These are phyloP conservation scores for Lecanicillium sp. DNA, from an alignment of 2,329 filamentous ascomycete genomes.

Conservation along the genomic window DNA sequence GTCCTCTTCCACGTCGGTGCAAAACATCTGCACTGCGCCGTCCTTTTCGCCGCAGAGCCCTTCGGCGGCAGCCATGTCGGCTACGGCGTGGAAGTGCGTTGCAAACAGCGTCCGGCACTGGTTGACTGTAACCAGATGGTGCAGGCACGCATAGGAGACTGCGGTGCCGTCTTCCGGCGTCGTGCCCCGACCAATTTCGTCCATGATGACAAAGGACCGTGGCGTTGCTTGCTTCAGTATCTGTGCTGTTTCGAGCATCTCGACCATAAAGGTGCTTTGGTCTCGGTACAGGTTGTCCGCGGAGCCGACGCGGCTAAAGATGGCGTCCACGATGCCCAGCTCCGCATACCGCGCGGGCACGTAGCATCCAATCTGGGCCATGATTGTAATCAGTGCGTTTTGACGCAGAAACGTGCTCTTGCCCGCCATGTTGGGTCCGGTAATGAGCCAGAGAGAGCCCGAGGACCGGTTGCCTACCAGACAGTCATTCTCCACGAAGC, in stretches of 20 bases:
- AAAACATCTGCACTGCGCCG: constrained; percentile 62
- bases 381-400: constrained; percentile 87
- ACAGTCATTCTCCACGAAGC: constrained; percentile 82
- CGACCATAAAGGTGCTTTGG: constrained; percentile 98
- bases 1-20: constrained; percentile 81
- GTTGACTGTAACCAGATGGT: constrained; percentile 75
- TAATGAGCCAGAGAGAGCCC: constrained; percentile 59
- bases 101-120: constrained; percentile 79
- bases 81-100: constrained; percentile 84
- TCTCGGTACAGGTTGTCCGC: constrained; percentile 92
- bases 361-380: constrained; percentile 88
- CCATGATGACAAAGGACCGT: constrained; percentile 92
- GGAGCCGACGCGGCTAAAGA: constrained; percentile 88
- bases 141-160: constrained; percentile 79
- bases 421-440: constrained; percentile 95
- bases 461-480: constrained; percentile 62
- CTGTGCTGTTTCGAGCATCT: constrained; percentile 93
- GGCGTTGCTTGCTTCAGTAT: constrained; percentile 81
- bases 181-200: constrained; percentile 91
- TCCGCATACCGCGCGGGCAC: constrained; percentile 83
- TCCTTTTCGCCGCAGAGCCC: constrained; percentile 29
- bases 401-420: constrained; percentile 95
- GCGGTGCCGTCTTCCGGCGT: constrained; percentile 88
- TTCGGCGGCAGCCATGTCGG: constrained; percentile 61
- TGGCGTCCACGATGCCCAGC: constrained; percentile 87